Percentiles rank a stretch among this genome's conserved stretches.
Evolutionary conservation across 1,284 basidiomycete species (phyloP).

Genomic region (Sphaerobolus stellatus): DNA sequence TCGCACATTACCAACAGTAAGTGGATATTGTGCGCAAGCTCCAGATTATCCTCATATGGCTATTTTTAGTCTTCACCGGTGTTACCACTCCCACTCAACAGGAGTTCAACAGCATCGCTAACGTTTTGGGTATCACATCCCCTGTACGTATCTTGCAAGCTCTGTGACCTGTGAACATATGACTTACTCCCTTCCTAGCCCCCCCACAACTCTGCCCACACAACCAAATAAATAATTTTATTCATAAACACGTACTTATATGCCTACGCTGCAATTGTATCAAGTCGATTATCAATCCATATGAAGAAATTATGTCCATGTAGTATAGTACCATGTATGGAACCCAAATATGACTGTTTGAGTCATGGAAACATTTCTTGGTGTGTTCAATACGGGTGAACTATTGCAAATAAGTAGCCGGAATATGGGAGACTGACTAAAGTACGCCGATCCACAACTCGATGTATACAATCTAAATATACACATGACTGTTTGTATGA

Average conservation of each 20-base stretch:
- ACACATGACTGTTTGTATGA: no score
- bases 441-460: no score
- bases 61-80: constrained; percentile 52
- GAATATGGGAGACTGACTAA: no score
- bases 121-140: constrained; percentile 43
- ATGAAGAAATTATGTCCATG: background rate
- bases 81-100: constrained; percentile 40
- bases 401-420: no score
- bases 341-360: background rate
- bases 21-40: constrained; percentile 12
- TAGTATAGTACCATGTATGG: background rate
- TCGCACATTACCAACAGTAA: constrained; percentile 54
- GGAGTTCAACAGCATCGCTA: constrained; percentile 55
- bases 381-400: background rate
- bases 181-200: background rate
- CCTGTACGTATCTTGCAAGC: background rate
- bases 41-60: constrained; percentile 4
- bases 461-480: no score
- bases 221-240: background rate
- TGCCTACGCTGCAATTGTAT: background rate
- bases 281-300: background rate
- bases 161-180: background rate
- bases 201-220: background rate
- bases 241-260: background rate
- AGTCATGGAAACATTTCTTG: background rate